phyloP scores from a whole-genome alignment of 495 filamentous ascomycete genomes.

The Hyaloscypha finlandica region DNA sequence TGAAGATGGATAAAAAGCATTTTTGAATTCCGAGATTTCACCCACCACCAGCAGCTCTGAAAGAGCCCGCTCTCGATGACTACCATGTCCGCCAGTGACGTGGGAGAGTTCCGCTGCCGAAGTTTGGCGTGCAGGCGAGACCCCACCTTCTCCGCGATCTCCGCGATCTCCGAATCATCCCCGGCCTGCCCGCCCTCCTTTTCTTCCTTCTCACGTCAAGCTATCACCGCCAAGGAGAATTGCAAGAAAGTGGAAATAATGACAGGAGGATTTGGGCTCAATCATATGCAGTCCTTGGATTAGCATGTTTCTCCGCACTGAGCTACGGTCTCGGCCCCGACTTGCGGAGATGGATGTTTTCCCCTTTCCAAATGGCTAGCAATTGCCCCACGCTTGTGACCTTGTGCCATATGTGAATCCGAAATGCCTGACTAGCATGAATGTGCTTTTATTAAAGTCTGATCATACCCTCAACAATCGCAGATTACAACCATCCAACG shows the following conservation, averaged over 20 bases:
- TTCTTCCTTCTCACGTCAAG: not conserved
- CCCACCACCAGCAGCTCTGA: not conserved
- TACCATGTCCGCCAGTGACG: not conserved
- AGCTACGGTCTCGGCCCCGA: not conserved
- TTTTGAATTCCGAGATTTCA: not conserved
- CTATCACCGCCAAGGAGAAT: not conserved
- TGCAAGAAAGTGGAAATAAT: not conserved
- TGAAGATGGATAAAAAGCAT: not conserved
- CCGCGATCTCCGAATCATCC: slow-evolving; percentile 2
- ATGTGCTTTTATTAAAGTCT: not conserved
- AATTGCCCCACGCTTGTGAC: not conserved
- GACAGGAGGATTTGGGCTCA: not conserved
- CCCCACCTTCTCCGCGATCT: slow-evolving; percentile 1
- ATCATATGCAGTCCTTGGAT: not conserved
- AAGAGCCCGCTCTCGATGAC: not conserved
- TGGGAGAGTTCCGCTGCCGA: not conserved
- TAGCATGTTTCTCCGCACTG: not conserved
- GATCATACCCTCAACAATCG: not conserved
- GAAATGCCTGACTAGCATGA: too few species aligned
- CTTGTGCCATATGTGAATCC: too few species aligned
- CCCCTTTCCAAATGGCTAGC: not conserved
- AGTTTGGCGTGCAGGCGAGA: not conserved
- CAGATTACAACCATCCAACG: not conserved
- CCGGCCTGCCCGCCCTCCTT: not conserved
- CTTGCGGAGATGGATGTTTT: not conserved